These are phyloP conservation scores for Cordyceps farinosa DNA, from an alignment of 2,329 filamentous ascomycete species.

Conservation along the genomic window DNA sequence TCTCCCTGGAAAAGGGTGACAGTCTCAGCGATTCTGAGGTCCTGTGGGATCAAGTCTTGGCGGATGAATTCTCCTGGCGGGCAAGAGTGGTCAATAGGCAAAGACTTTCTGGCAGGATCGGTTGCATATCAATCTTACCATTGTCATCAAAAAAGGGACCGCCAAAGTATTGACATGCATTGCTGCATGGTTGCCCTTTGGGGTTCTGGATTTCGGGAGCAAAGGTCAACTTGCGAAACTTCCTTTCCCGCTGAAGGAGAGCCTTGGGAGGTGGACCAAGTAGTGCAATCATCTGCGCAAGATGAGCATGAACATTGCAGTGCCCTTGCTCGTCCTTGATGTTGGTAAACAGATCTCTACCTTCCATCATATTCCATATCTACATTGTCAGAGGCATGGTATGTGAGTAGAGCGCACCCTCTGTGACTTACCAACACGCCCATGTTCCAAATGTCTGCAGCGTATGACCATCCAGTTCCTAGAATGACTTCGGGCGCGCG, in stretches of 20 bases:
- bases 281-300: neutral
- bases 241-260: neutral
- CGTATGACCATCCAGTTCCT: neutral
- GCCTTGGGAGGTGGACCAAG: neutral
- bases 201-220: neutral
- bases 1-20: neutral
- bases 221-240: neutral
- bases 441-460: neutral
- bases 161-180: neutral
- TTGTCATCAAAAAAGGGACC: neutral
- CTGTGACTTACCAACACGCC: neutral
- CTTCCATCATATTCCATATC: neutral
- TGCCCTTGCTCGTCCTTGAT: neutral
- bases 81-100: neutral
- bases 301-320: neutral
- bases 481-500: neutral
- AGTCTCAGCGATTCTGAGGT: neutral
- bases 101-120: neutral
- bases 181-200: neutral
- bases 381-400: neutral
- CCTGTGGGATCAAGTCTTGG: neutral
- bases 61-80: neutral
- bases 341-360: neutral
- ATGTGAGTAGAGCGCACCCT: neutral
- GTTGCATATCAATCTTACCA: neutral